These are phyloP conservation scores for Metarhizium robertsii DNA, from an alignment of 2,329 filamentous ascomycete genomes.

Conservation along the genomic window DNA sequence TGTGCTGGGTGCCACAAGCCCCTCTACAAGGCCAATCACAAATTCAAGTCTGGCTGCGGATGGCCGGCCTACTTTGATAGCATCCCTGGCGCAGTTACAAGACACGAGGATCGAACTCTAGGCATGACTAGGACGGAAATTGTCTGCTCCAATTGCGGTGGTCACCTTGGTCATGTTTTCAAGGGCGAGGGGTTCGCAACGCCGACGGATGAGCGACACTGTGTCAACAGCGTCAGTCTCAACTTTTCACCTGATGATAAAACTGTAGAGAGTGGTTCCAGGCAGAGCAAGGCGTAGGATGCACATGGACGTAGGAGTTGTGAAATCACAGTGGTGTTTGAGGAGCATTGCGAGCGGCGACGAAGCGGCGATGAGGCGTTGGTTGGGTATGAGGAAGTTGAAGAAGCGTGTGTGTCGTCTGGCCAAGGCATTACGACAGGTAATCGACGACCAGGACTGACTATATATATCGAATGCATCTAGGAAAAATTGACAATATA, in stretches of 20 bases:
- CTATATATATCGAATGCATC: too few relatives aligned
- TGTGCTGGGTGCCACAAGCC: slow-evolving; percentile 82
- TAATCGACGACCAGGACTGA: too few relatives aligned
- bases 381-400: background rate
- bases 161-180: slow-evolving; percentile 89
- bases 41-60: slow-evolving; percentile 93
- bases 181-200: slow-evolving; percentile 79
- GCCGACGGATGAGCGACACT: slow-evolving; percentile 92
- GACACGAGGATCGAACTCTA: slow-evolving; percentile 65
- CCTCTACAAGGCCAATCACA: slow-evolving; percentile 86
- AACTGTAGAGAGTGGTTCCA: slow-evolving; percentile 20
- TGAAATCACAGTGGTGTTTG: background rate
- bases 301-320: background rate
- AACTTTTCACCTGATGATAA: slow-evolving; percentile 66
- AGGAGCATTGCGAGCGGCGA: background rate
- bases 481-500: too few relatives aligned
- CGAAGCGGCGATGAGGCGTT: background rate
- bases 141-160: slow-evolving; percentile 87
- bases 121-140: slow-evolving; percentile 91
- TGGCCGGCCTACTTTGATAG: slow-evolving; percentile 98
- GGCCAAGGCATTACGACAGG: background rate
- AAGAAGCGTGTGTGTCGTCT: background rate
- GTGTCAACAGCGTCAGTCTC: slow-evolving; percentile 87
- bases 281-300: slow-evolving; percentile 27
- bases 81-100: slow-evolving; percentile 78